These are phyloP conservation scores for Leccinum arenicola DNA, from an alignment of 768 basidiomycete species.

Conservation along the genomic window DNA sequence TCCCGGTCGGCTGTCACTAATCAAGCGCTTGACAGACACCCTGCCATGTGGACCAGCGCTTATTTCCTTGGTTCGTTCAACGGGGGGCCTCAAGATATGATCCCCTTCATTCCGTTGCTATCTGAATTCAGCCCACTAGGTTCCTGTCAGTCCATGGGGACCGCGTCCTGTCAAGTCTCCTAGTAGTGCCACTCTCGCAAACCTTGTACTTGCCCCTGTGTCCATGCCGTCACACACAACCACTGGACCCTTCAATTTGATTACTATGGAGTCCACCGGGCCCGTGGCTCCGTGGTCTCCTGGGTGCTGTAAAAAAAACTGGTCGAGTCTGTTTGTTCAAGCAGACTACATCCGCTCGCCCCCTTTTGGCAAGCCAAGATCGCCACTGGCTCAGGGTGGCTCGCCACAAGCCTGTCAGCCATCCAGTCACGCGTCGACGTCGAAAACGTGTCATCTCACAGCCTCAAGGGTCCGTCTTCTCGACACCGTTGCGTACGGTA, in stretches of 20 bases:
- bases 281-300: conserved; percentile 18
- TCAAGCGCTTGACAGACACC: neutral
- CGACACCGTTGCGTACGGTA: conserved; percentile 9
- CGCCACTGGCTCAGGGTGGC: conserved; percentile 19
- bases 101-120: conserved; percentile 6
- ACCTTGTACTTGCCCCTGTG: conserved; percentile 1
- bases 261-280: conserved; percentile 20
- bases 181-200: conserved; percentile 3
- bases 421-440: conserved; percentile 18
- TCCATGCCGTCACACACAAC: conserved; percentile 7
- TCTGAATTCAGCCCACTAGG: neutral
- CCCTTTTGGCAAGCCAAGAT: conserved; percentile 12
- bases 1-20: neutral
- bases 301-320: neutral
- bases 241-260: conserved; percentile 18
- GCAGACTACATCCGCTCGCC: neutral
- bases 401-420: neutral
- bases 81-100: neutral
- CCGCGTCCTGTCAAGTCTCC: conserved; percentile 6
- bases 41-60: conserved; percentile 2
- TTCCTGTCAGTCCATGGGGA: conserved; percentile 10
- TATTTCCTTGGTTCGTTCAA: neutral
- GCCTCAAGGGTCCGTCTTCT: conserved; percentile 12
- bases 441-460: conserved; percentile 27
- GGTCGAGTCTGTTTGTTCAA: conserved; percentile 6